Evolutionary conservation across 2,329 filamentous ascomycete genomes (phyloP).

Genomic region (Xylogone sp.): DNA sequence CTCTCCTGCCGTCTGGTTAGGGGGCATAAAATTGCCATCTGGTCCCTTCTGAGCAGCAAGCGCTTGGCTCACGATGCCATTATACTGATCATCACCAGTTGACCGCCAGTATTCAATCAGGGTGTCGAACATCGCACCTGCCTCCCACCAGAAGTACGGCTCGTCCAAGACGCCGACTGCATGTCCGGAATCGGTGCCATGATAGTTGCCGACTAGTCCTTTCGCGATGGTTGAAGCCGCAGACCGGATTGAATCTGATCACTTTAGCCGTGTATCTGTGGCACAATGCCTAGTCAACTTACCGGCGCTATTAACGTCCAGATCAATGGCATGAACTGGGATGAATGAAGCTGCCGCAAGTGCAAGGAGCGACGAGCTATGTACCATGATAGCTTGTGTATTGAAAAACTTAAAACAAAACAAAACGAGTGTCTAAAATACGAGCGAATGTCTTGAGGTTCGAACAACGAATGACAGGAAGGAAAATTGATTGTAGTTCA

Average conservation of each 20-base stretch:
- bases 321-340: conserved; percentile 7
- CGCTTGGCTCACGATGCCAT: conserved; percentile 45
- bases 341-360: conserved; percentile 12
- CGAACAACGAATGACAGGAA: too few species aligned
- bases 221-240: conserved; percentile 15
- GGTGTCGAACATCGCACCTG: conserved; percentile 64
- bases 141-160: conserved; percentile 61
- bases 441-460: too few species aligned
- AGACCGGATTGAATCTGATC: conserved; percentile 18
- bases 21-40: conserved; percentile 49
- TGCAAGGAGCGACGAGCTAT: conserved; percentile 10
- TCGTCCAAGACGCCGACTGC: conserved; percentile 10
- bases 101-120: conserved; percentile 62
- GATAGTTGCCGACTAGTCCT: conserved; percentile 13
- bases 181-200: conserved; percentile 13
- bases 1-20: conserved; percentile 18
- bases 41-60: conserved; percentile 52
- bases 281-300: neutral
- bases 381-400: conserved; percentile 6
- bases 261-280: neutral
- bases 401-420: too few species aligned
- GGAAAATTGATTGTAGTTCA: too few species aligned
- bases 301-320: conserved; percentile 11
- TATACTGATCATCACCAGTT: conserved; percentile 53
- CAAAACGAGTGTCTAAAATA: too few species aligned